Evolutionary conservation across 805 yeast species (phyloP).

Genomic region (Zygosaccharomyces bailii): DNA sequence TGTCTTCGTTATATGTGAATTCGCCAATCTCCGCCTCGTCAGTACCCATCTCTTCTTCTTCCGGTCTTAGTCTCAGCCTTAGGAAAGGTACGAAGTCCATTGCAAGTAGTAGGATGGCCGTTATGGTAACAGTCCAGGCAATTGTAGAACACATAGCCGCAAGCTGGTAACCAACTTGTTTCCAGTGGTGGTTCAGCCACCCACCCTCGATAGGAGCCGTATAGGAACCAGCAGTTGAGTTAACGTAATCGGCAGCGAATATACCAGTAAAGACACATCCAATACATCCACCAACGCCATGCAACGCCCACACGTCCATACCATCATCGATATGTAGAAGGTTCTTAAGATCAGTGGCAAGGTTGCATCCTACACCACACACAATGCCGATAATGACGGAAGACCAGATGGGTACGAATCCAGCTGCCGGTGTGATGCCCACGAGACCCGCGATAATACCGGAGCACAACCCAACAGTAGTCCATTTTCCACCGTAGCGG

Average conservation of each 20-base stretch:
- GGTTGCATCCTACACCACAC: constrained; percentile 75
- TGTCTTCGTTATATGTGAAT: constrained; percentile 65
- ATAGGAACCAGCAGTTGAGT: constrained; percentile 69
- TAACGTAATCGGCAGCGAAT: constrained; percentile 87
- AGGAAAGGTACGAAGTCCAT: constrained; percentile 79
- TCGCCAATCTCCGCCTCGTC: constrained; percentile 92
- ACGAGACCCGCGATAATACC: constrained; percentile 94
- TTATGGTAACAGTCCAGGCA: constrained; percentile 71
- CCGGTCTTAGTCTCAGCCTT: constrained; percentile 76
- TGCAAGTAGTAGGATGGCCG: constrained; percentile 59
- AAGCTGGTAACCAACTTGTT: constrained; percentile 83
- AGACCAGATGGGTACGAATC: constrained; percentile 89
- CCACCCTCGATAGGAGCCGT: constrained; percentile 68
- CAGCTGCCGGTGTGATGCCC: constrained; percentile 96
- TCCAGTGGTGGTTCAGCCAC: constrained; percentile 79
- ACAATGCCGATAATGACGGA: constrained; percentile 80
- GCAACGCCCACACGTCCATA: constrained; percentile 88
- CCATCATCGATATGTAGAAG: constrained; percentile 83
- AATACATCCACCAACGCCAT: constrained; percentile 87
- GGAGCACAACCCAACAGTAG: constrained; percentile 89
- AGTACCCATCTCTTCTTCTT: constrained; percentile 83
- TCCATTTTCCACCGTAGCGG: constrained; percentile 85
- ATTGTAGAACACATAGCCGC: constrained; percentile 72
- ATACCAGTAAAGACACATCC: constrained; percentile 87
- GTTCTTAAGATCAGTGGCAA: constrained; percentile 77